Evolutionary conservation across 768 basidiomycete species (phyloP).

Genomic region (Mycena leptocephala): DNA sequence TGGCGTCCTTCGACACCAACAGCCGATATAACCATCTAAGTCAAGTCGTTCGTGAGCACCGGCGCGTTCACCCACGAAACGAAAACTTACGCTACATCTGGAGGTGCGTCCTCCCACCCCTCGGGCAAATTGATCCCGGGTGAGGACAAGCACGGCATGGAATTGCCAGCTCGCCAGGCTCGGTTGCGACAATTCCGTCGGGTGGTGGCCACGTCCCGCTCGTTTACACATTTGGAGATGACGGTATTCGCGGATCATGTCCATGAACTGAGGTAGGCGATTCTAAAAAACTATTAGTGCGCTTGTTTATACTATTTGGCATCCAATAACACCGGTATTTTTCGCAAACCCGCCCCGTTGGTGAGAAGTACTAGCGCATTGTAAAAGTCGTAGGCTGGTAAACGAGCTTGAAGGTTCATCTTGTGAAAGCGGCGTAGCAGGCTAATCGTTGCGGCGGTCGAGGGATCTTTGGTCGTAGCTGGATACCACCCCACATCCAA

Average conservation of each 20-base stretch:
- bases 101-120: slow-evolving; percentile 3
- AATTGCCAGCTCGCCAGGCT: slow-evolving; percentile 14
- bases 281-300: background rate
- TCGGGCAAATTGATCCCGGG: slow-evolving; percentile 26
- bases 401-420: slow-evolving; percentile 34
- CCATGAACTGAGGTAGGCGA: slow-evolving; percentile 13
- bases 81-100: slow-evolving; percentile 17
- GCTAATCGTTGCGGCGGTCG: slow-evolving; percentile 37
- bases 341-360: background rate
- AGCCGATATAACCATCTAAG: slow-evolving; percentile 20
- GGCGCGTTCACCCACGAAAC: too few species aligned
- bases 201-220: slow-evolving; percentile 24
- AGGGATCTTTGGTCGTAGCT: slow-evolving; percentile 34
- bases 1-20: slow-evolving; percentile 32
- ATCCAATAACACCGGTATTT: background rate
- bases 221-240: slow-evolving; percentile 30
- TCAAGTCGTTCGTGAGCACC: background rate
- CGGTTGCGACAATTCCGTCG: background rate
- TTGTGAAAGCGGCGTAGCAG: slow-evolving; percentile 39
- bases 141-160: slow-evolving; percentile 32
- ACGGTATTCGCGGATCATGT: slow-evolving; percentile 23
- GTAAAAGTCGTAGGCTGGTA: slow-evolving; percentile 41
- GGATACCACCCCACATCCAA: slow-evolving; percentile 39
- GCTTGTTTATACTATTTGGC: too few species aligned
- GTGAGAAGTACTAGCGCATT: slow-evolving; percentile 19